Evolutionary conservation across 116 monocot species (phyloP), one percentile per base, ranked within the genome.

Genomic region (Dioscorea cayenensis): DNA sequence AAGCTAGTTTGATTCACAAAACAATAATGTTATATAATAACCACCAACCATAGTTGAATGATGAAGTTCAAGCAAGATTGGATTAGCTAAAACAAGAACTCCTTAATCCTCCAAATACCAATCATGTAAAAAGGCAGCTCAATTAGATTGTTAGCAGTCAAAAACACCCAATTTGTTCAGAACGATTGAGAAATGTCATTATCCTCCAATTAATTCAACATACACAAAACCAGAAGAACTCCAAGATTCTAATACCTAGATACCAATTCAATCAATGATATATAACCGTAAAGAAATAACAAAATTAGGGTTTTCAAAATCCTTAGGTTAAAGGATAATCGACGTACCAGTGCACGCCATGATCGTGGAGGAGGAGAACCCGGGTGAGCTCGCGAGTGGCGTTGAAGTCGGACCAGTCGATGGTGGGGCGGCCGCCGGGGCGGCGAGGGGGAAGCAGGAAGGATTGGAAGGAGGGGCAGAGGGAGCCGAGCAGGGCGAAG

Each of bases 361-460:
- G 93, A 73, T 97, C 93, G 70, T 90, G 93, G 72, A 75, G 97
- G 74, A 97, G 90, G 76, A 97, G 97, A 52, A 93, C 83, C 32
- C 93, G 82, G 36, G 93, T 88, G 71, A 97, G 97, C 84, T 97
- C 97, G 77, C 97, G 90, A 36, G 88, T 90, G 84, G 89, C 89
- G 69, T 81, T 80, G 87, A 78, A 87, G 80, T 92, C 87, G 65
- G 92, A 87, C 82, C 83, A 95, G 83, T 95, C 92, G 81, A 95
- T 84, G 32, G 85, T 48, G 20, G 89, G 75, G 35, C 89, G 84
- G 70, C 83, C 81, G 48, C 71, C 70, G 18, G 76, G 51, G 16
- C 65, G 23, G 0, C 62, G 65, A 36, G 87, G 76, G 66, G 62
- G 14, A 80, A 78, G 86, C 73, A 95, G 83, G 80, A 79, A 95